Evolutionary conservation across 192 early-diverging fungal genomes (phyloP), one percentile per base, ranked within the genome.

Genomic region (Geosiphon pyriformis): DNA sequence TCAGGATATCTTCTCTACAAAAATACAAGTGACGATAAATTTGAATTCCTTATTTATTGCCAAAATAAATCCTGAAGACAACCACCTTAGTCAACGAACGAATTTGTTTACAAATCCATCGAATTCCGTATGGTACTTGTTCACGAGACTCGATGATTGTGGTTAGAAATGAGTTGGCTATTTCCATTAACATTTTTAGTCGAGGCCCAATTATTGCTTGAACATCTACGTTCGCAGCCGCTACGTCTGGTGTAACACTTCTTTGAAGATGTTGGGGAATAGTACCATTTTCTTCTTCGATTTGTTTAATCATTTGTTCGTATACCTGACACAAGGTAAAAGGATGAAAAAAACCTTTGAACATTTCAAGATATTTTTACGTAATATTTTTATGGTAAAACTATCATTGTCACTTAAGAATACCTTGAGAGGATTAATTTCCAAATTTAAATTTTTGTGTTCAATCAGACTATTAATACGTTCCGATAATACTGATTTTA

Each of bases 91-190:
- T 93, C 68, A 98, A 76, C 6, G 87, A 90, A 23, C 90, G 81
- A 79, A 98, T 96, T 76, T 98, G 94, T 68, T 98, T 98, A 75
- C 96, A 98, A 54, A 98, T 94, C 94, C 94, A 98, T 12, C 94
- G 85, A 74, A 98, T 96, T 30, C 94, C 96, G 68, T 94, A 96
- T 1, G 96, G 96, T 17, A 92, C 91, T 63, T 89, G 82, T 57
- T 94, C 87, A 8, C 88, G 78, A 22, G 90, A 87, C 20, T 79
- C 78, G 23, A 96, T 85, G 54, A 98, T 94, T 7, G 90, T 95
- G 56, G 85, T 82, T 48, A 98, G 76, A 70, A 98, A 95, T 18
- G 81, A 80, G 61, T 89, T 85, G 22, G 92, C 86, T 42, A 96
- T 93, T 22, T 94, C 91, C 76, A 88, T 90, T 31, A 97, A 74